Evolutionary conservation across 306 rosid species (phyloP).

Genomic region (Morella rubra): DNA sequence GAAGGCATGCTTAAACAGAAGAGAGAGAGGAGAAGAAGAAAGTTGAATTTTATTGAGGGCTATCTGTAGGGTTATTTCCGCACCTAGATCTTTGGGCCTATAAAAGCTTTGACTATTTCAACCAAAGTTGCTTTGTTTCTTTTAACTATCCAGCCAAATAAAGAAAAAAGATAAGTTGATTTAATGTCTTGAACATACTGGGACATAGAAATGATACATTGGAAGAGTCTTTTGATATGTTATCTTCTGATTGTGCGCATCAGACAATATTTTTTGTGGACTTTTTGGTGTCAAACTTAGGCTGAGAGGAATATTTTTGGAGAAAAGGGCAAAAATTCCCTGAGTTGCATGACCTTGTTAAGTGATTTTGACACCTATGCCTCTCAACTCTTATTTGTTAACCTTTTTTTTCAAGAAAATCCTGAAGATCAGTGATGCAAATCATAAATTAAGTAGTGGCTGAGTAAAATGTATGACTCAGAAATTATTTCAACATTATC

Average conservation of each 20-base stretch:
- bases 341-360: neutral
- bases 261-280: neutral
- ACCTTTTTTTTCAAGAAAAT: neutral
- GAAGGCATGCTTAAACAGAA: neutral
- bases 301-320: neutral
- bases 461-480: neutral
- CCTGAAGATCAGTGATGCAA: neutral
- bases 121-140: neutral
- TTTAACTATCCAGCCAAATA: neutral
- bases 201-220: too few relatives aligned
- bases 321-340: neutral
- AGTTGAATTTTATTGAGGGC: conserved; percentile 1
- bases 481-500: neutral
- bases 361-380: neutral
- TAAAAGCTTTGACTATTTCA: neutral
- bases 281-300: neutral
- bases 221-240: neutral
- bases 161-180: neutral
- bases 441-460: neutral
- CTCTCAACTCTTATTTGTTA: neutral
- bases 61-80: neutral
- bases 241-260: neutral
- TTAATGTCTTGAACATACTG: neutral
- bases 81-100: neutral
- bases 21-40: neutral